phyloP scores from a whole-genome alignment of 164 flowering plant genomes.

The Stephania yunnanensis region DNA sequence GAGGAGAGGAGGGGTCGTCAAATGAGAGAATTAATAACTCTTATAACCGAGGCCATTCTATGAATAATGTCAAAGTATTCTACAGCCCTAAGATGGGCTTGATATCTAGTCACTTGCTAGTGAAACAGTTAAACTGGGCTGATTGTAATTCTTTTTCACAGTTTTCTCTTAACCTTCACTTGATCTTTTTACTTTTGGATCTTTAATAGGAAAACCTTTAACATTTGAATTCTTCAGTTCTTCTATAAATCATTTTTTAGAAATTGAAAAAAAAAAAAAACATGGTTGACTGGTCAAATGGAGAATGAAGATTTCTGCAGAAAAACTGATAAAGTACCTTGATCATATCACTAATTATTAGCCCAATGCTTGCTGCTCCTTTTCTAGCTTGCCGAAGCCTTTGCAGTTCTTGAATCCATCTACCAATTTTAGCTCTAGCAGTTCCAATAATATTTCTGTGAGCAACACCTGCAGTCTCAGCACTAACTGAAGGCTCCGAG shows the following conservation, averaged over 20 bases:
- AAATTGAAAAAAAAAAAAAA: neutral
- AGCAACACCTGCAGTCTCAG: conserved; percentile 72
- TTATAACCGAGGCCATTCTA: neutral
- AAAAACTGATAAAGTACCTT: conserved; percentile 46
- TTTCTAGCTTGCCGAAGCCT: conserved; percentile 90
- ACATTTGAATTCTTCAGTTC: neutral
- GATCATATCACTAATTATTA: conserved; percentile 77
- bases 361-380: conserved; percentile 83
- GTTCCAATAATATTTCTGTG: conserved; percentile 67
- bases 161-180: too few species aligned
- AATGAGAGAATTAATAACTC: neutral
- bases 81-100: neutral
- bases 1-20: neutral
- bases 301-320: neutral
- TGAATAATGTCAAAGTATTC: neutral
- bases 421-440: conserved; percentile 78
- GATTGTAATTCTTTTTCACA: too few species aligned
- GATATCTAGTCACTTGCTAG: neutral
- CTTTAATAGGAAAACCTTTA: too few species aligned
- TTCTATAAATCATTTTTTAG: neutral
- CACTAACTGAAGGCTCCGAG: conserved; percentile 52
- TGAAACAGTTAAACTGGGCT: too few species aligned
- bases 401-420: conserved; percentile 96
- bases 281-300: too few species aligned
- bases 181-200: too few species aligned